Base-by-base conservation (phyloP, 371 early-diverging fungal species). In the Dinochytrium kinnereticum region DNA sequence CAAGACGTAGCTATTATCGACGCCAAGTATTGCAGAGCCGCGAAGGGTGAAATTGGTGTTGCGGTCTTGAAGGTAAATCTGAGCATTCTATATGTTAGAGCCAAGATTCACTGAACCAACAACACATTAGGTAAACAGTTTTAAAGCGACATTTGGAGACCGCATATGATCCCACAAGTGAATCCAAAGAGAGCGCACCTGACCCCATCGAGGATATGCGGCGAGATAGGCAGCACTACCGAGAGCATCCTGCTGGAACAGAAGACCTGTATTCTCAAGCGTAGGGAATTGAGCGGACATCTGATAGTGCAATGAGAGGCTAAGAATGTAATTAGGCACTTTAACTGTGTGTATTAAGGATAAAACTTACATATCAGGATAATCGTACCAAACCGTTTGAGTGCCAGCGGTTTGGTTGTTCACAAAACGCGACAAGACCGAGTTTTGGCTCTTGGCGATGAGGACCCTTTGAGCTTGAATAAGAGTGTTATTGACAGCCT, bases 21-120 rank as follows among this genome's bases (percentile, higher is more conserved):
- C 26, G 34, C 64, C 34, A 3, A 30, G 31, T 13, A 64, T 36
- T 2, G 3, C 10, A 21, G 64, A 26, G 33, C 33, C 7, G 15
- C 36, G 36, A 21, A 64, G 64, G 21, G 37, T 31, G 24, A 31
- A 64, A 13, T 26, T 36, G 28, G 64, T 64, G 21, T 13, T 64
- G 19, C 19, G 30, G 64, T 64, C 64, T 33, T 64, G 64, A 36
- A 33, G 34, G 64, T 64, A 64, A 36, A 64, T 64, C 21, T 44
- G 44, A 44, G 19, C n/a, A 44, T 44, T 13, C 44, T 13, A 19
- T 7, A 19, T 44, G 44, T 44, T 7, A 44, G 44, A 44, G 19
- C 44, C 13, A n/a, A 13, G 19, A 44, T 44, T 7, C 13, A 44
- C 7, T 44, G 44, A 44, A 44, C 7, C 7, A 19, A 44, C 19